phyloP scores from a whole-genome alignment of 2,329 filamentous ascomycete genomes.

The Byssoonygena ceratinophila region DNA sequence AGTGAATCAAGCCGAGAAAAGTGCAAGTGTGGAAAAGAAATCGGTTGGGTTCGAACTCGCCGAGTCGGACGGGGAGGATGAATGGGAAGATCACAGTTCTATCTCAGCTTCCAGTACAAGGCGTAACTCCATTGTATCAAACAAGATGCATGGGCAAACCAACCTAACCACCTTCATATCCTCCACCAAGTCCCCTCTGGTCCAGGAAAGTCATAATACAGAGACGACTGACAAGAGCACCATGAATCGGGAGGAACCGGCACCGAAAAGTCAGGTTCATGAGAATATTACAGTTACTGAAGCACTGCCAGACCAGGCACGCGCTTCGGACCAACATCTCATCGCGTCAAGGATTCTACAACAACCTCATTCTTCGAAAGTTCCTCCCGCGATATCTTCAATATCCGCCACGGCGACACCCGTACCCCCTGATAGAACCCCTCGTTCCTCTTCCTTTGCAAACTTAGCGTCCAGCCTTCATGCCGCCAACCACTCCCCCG shows the following conservation, averaged over 20 bases:
- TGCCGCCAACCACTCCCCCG: constrained; percentile 23
- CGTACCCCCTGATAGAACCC: constrained; percentile 25
- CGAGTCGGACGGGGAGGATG: constrained; percentile 35
- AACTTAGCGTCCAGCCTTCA: constrained; percentile 29
- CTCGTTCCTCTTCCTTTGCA: constrained; percentile 29
- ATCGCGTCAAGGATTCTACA: constrained; percentile 25
- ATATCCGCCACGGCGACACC: constrained; percentile 38
- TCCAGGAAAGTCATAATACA: constrained; percentile 13
- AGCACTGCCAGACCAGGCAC: background rate
- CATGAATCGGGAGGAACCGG: background rate
- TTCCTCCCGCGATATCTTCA: constrained; percentile 40
- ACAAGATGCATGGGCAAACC: constrained; percentile 17
- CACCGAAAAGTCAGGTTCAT: background rate
- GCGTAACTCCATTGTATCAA: constrained; percentile 33
- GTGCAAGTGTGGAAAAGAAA: constrained; percentile 29
- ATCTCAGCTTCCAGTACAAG: constrained; percentile 40
- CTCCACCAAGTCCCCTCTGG: constrained; percentile 16
- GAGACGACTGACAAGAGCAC: constrained; percentile 3
- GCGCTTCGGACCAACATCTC: constrained; percentile 3
- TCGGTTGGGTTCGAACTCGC: constrained; percentile 39
- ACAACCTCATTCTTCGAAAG: constrained; percentile 34
- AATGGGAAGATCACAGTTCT: constrained; percentile 40
- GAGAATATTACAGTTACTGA: background rate
- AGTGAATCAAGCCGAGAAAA: constrained; percentile 10
- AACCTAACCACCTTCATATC: constrained; percentile 1